Evolutionary conservation across 2,329 filamentous ascomycete species (phyloP), one percentile per base, ranked within the genome.

Genomic region (Colletotrichum spinosum): DNA sequence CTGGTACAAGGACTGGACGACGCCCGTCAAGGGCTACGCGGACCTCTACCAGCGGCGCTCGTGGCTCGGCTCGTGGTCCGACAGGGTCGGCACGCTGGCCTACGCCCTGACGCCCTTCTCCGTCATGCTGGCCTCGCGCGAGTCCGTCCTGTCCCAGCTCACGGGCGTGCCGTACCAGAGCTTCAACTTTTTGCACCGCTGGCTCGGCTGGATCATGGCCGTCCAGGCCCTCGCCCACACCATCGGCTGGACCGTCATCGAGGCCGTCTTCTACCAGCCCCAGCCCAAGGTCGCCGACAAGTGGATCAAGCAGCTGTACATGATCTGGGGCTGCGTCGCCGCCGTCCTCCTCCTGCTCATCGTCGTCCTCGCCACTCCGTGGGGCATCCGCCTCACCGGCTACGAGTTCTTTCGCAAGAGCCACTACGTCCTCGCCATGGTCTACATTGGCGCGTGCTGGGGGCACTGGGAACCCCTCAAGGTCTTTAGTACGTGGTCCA

Each of bases 391-490:
- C 8, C 76, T 84, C 52, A 92, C 90, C 0, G 92, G 92, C 3
- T 93, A 94, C 75, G 92, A 94, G 71, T 88, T 91, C 76, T 94
- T 94, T 81, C 85, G 90, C 67, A 93, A 92, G 73, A 79, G 86
- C 0, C 91, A 94, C 73, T 92, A 92, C 70, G 80, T 93, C 11
- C 80, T 93, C 2, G 92, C 91, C 10, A 87, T 91, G 79, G 75
- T 93, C 5, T 94, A 92, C 75, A 86, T 94, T 11, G 92, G 90
- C 5, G 90, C 90, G 3, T 90, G 90, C 75, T 93, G 90, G 85
- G 91, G 85, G 1, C 92, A 94, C 73, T 94, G 91, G 92, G 75
- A 82, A 55, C 80, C 88, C 55, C 80, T 94, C 4, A 82, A 85
- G 51, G 92, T 88, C 73, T 93, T 90, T 79, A 83, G 46, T 64